These are phyloP conservation scores for Argentina anserina DNA, from an alignment of 306 rosid species.

Conservation along the genomic window DNA sequence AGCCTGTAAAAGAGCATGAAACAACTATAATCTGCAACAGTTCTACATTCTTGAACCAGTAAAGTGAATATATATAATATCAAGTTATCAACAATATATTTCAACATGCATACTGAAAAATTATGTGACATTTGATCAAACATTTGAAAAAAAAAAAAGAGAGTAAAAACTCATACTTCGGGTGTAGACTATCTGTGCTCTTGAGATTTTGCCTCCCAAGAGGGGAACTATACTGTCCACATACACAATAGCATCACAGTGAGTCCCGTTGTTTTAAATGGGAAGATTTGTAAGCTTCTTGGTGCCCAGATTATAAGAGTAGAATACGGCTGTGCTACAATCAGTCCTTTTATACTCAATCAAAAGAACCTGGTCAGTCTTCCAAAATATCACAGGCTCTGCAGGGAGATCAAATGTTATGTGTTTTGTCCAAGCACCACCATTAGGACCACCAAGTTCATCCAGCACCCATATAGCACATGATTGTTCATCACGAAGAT, in stretches of 20 bases:
- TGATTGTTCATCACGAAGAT: too few relatives aligned
- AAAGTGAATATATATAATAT: neutral
- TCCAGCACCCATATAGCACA: neutral
- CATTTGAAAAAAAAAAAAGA: neutral
- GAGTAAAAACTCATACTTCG: neutral
- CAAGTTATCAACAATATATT: neutral
- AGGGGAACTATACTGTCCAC: neutral
- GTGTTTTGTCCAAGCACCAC: conserved; percentile 1
- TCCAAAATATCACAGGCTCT: neutral
- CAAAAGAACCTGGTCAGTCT: neutral
- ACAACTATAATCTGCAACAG: neutral
- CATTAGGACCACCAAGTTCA: neutral
- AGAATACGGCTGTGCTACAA: neutral
- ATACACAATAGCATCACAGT: neutral
- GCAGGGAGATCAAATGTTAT: neutral
- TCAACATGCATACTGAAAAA: neutral
- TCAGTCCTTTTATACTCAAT: neutral
- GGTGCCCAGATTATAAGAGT: neutral
- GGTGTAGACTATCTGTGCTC: neutral
- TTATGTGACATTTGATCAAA: neutral
- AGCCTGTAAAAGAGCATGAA: neutral
- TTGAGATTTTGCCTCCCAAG: neutral
- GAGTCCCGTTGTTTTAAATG: neutral
- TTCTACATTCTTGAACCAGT: neutral
- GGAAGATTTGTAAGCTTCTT: neutral